A percentile compares a stretch with the other conserved stretches of the same genome.
These are phyloP conservation scores for Solanum appendiculatum DNA, from an alignment of 257 asterid genomes.

Conservation along the genomic window DNA sequence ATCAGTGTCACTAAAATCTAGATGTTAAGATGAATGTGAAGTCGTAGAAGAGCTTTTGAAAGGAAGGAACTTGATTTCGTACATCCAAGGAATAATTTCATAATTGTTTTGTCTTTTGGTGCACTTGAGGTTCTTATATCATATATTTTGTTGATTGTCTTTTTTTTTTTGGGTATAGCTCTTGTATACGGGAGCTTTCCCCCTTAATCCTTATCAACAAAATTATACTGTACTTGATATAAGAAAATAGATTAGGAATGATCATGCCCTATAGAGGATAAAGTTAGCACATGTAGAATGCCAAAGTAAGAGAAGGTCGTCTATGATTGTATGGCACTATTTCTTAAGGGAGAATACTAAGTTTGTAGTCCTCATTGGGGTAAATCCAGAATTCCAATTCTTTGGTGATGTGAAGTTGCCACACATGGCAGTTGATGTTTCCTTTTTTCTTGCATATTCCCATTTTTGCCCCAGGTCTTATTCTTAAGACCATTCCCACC, in stretches of 20 bases:
- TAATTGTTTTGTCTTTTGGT: not conserved
- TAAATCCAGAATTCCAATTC: not conserved
- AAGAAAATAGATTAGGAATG: not conserved
- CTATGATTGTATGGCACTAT: not conserved
- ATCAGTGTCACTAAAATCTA: not conserved
- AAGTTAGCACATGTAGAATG: not conserved
- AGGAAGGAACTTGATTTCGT: not conserved
- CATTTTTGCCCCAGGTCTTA: not conserved
- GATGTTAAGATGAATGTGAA: not conserved
- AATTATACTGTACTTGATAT: not conserved
- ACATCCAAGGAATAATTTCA: not conserved
- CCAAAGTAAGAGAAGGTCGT: not conserved
- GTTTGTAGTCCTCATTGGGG: not conserved
- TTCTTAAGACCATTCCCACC: not conserved
- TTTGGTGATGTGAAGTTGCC: not conserved
- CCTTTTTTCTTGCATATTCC: not conserved
- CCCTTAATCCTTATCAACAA: not conserved
- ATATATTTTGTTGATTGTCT: not conserved
- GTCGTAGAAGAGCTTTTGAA: not conserved
- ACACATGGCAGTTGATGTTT: not conserved
- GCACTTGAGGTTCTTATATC: not conserved
- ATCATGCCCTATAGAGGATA: not conserved
- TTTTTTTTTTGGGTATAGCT: not conserved
- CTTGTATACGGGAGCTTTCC: not conserved
- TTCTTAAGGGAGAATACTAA: not conserved